Evolutionary conservation across 495 filamentous ascomycete species (phyloP), one percentile per base, ranked within the genome.

Genomic region (Podospora bellae-mahoneyi): DNA sequence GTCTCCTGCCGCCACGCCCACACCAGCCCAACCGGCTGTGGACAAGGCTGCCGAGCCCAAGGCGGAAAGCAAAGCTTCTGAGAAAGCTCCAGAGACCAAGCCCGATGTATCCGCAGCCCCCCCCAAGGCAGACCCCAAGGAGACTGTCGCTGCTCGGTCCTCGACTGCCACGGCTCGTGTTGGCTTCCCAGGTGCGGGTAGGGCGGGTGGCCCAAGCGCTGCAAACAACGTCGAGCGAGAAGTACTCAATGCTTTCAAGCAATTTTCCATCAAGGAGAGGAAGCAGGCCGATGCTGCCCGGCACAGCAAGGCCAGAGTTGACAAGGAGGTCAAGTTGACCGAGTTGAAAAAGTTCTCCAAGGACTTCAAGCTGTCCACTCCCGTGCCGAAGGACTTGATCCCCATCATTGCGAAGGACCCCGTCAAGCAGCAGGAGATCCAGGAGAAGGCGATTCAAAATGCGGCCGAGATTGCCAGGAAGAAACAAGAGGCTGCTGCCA

Each of bases 371-470:
- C 86, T 99, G 1, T 86, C 88, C 13, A 97, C 93, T 1, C 92
- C 92, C 10, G 93, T 99, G 9, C 95, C 95, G 6, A 88, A 87
- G 68, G 95, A 99, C 78, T 79, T 99, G 60, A 91, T 99, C 26
- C 88, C 91, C 2, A 99, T 99, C 69, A 89, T 99, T 57, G 94
- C 95, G 23, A 99, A 98, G 76, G 95, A 99, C 75, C 91, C 91
- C 23, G 83, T 81, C 58, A 98, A 97, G 80, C 95, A 99, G 79
- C 87, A 92, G 70, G 86, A 91, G 75, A 98, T 99, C 69, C 89
- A 97, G 68, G 89, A 93, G 75, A 94, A 92, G 73, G 92, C 92
- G 3, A 85, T 90, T 66, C 82, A 82, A 68, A 87, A 92, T 69
- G 86, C 84, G 28, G 85, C 88, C 63, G 88, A 91, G 71, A 80